Conservation (phyloP, 2,329 filamentous ascomycete genomes). For the Cercospora brassicicola region DNA sequence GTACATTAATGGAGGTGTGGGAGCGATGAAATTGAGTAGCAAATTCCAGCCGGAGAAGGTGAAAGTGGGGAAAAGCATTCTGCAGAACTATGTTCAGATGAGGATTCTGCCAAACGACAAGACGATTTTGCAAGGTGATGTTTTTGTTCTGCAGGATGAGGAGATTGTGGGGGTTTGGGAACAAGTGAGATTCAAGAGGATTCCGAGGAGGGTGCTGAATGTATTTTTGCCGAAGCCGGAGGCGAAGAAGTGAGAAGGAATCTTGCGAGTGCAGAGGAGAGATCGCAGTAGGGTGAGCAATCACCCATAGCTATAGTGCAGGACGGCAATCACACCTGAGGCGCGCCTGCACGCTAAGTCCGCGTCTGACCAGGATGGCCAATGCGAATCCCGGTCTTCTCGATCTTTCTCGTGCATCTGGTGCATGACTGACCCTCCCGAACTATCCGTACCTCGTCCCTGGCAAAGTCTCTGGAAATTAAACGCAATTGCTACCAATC, state of each 20-base stretch:
- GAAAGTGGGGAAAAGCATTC: neutral
- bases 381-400: neutral
- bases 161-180: conserved; percentile 38
- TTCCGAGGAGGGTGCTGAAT: conserved; percentile 63
- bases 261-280: neutral
- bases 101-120: conserved; percentile 35
- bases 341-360: neutral
- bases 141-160: conserved; percentile 33
- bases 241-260: neutral
- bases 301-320: neutral
- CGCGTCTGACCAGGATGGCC: neutral
- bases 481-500: conserved; percentile 2
- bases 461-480: conserved; percentile 10
- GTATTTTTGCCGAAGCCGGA: conserved; percentile 62
- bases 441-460: conserved; percentile 1
- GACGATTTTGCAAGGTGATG: conserved; percentile 31
- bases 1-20: conserved; percentile 42
- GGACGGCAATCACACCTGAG: neutral
- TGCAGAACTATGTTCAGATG: conserved; percentile 40
- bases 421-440: neutral
- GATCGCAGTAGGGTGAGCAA: neutral
- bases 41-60: conserved; percentile 22
- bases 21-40: conserved; percentile 33
- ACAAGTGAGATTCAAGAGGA: conserved; percentile 47
- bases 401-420: neutral